Evolutionary conservation across 192 early-diverging fungal genomes (phyloP), one percentile per base, ranked within the genome.

Genomic region (Linnemannia elongata): DNA sequence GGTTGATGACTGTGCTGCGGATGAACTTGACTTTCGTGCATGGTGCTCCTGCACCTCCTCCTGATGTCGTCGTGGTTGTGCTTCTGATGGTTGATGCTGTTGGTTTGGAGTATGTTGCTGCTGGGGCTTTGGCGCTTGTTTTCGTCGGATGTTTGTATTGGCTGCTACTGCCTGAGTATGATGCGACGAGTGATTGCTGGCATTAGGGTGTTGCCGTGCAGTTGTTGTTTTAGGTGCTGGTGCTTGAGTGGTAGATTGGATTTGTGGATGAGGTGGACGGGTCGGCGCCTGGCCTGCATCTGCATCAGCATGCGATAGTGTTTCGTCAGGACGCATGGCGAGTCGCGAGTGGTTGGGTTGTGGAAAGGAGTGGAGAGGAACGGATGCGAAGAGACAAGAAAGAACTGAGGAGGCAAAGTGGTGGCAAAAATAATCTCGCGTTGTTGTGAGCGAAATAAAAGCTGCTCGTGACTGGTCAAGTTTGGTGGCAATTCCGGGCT

Each of bases 401-500:
- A 72, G 13, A 38, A 42, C 3, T 71, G 38, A 4, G 20, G 38
- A 42, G 42, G 70, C 13, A 39, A 42, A 72, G 39, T 42, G 70
- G 41, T 72, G 70, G 41, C 70, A 42, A 72, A 24, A 72, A 71
- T 39, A 39, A 15, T 36, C 39, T 39, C 70, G 70, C n/a, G 17
- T 39, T 72, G 70, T n/a, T 72, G 22, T 42, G 69, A 15, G 49
- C 49, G 69, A 41, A 39, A 41, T 13, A 20, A 24, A 41, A 13
- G 36, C 9, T 22, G 7, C 35, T 44, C 18, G 70, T 42, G 41
- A 39, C 24, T 27, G 24, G 70, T 72, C 60, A 15, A 15, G 30
- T 66, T 72, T 72, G 41, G 70, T 72, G 70, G 70, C 70, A 72
- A 72, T 42, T 38, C 17, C 1, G 36, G 70, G 41, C 41, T 72